A percentile compares a stretch with the other conserved stretches of the same genome.
These are phyloP conservation scores for Globisporangium parvum DNA, from an alignment of 352 stramenopile genomes.

Conservation along the genomic window DNA sequence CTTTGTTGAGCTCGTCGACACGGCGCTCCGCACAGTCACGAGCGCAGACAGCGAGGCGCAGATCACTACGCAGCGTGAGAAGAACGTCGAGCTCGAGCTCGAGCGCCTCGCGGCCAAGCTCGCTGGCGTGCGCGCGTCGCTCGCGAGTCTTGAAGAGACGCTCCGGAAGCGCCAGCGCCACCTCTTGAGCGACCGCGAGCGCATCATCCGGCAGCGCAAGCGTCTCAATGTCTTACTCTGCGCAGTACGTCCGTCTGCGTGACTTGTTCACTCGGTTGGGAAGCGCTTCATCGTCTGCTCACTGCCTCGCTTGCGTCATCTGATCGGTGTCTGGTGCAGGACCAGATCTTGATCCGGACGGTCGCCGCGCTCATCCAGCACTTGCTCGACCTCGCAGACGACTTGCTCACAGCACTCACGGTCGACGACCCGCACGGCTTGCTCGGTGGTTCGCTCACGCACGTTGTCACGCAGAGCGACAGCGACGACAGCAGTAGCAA, in stretches of 20 bases:
- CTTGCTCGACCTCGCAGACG: constrained; percentile 27
- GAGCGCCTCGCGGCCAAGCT: constrained; percentile 22
- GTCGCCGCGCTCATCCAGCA: constrained; percentile 25
- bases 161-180: constrained; percentile 28
- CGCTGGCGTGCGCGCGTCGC: constrained; percentile 13
- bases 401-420: constrained; percentile 9
- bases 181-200: constrained; percentile 32
- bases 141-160: constrained; percentile 27
- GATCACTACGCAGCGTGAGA: constrained; percentile 31
- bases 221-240: constrained; percentile 40
- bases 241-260: constrained; percentile 13
- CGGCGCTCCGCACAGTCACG: constrained; percentile 20
- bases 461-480: background rate
- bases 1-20: constrained; percentile 28
- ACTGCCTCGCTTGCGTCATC: no score
- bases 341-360: constrained; percentile 34
- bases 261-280: no score
- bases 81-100: constrained; percentile 36
- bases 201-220: constrained; percentile 45
- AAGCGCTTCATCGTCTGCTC: background rate
- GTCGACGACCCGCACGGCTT: constrained; percentile 13
- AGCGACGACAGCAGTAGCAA: background rate
- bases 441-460: background rate
- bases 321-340: constrained; percentile 6
- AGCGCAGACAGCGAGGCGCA: constrained; percentile 29